These are phyloP conservation scores for Fusarium xyrophilum DNA, from an alignment of 2,329 filamentous ascomycete genomes.

Conservation along the genomic window DNA sequence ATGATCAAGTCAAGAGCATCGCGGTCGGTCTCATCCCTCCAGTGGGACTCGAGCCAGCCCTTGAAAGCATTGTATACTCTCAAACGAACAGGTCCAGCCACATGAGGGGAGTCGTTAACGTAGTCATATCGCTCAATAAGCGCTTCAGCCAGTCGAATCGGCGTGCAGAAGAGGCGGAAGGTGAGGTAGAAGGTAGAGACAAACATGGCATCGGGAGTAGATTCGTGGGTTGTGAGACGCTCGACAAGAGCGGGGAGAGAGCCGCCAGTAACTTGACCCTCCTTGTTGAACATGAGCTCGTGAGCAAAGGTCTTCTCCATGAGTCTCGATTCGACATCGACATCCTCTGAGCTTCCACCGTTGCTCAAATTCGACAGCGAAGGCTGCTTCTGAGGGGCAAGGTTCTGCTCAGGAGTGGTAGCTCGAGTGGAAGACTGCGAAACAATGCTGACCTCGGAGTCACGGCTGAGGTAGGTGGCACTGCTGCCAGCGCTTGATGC, in stretches of 20 bases:
- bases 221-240: slow-evolving; percentile 89
- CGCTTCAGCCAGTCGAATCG: slow-evolving; percentile 76
- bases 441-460: slow-evolving; percentile 79
- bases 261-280: slow-evolving; percentile 92
- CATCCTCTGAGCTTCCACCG: slow-evolving; percentile 73
- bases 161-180: slow-evolving; percentile 90
- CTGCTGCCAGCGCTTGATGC: slow-evolving; percentile 79
- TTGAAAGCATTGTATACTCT: slow-evolving; percentile 97
- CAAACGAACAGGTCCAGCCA: slow-evolving; percentile 81
- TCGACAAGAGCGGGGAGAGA: slow-evolving; percentile 92
- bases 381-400: slow-evolving; percentile 63
- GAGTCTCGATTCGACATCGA: slow-evolving; percentile 81
- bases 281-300: slow-evolving; percentile 91
- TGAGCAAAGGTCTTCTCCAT: slow-evolving; percentile 91
- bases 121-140: slow-evolving; percentile 95
- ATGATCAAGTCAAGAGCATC: slow-evolving; percentile 78
- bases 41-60: slow-evolving; percentile 95
- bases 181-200: slow-evolving; percentile 96
- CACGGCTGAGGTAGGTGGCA: slow-evolving; percentile 79
- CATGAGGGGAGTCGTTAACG: slow-evolving; percentile 75
- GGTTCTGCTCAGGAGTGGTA: slow-evolving; percentile 77
- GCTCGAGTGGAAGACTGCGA: slow-evolving; percentile 87
- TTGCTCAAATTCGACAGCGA: slow-evolving; percentile 74
- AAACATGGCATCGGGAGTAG: slow-evolving; percentile 89
- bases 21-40: slow-evolving; percentile 82